Base-by-base conservation (phyloP, 768 basidiomycete genomes). In the Phallus indusiatus region DNA sequence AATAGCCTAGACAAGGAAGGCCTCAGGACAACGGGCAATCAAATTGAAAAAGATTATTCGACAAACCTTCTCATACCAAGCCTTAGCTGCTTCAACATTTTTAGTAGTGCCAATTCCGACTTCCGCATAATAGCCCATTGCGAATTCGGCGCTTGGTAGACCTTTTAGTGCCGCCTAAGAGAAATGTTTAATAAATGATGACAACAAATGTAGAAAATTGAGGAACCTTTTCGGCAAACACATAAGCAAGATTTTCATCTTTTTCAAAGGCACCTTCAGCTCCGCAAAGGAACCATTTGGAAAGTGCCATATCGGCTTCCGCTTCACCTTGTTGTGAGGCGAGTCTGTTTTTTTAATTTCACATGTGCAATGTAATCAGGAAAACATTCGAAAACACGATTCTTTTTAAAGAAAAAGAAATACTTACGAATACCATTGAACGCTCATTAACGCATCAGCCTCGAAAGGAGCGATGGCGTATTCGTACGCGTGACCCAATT, bases 281-380 rank as follows among this genome's bases (percentile, higher is more conserved):
- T 3, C 94, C 94, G 67, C 93, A 94, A 53, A 98, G 73, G 76
- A 96, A 97, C 94, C 95, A 98, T 72, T 96, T 97, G 70, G 83
- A 86, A 55, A 97, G 78, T 1, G 93, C 94, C 93, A 97, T 94
- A 68, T 98, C 93, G 0, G 95, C 95, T 69, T 97, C 94, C 21
- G 81, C 77, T 70, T 96, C 91, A 35, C 90, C 90, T 60, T 87
- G 82, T 71, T 94, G 86, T 59, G 83, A 86, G 0, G 90, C 91
- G 12, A 88, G 75, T 8, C 76, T 78, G 1, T 17, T 21, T 11
- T 14, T 11, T 14, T 14, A 52, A 52, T 21, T 12, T 55, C 33
- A 11, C 11, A 11, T 28, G 51, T n/a, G 22, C 6, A 24, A 3
- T 24, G 51, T 17, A 10, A 53, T 21, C 5, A 53, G 17, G 17